Conservation (phyloP, 2,329 filamentous ascomycete genomes). For the Epichloe sibirici region DNA sequence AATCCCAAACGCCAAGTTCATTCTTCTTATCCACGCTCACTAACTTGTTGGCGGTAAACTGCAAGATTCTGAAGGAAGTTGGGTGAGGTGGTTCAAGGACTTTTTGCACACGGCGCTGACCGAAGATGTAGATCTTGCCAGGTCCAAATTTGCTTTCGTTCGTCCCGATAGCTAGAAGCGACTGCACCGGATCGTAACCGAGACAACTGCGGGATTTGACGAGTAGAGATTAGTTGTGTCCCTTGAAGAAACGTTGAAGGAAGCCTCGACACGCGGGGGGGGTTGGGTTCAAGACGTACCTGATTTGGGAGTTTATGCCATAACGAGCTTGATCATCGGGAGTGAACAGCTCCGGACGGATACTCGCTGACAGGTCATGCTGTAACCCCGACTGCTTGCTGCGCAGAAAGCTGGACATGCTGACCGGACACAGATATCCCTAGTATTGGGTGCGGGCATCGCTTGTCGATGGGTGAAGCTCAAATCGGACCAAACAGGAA, state of each 20-base stretch:
- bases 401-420: slow-evolving; percentile 78
- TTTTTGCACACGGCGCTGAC: slow-evolving; percentile 67
- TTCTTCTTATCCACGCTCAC: slow-evolving; percentile 76
- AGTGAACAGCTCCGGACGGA: slow-evolving; percentile 65
- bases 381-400: slow-evolving; percentile 90
- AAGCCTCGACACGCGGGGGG: background rate
- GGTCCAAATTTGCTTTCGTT: slow-evolving; percentile 74
- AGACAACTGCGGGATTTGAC: slow-evolving; percentile 45
- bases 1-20: slow-evolving; percentile 73
- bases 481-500: background rate
- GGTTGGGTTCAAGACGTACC: slow-evolving; percentile 24
- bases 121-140: slow-evolving; percentile 82
- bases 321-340: slow-evolving; percentile 76
- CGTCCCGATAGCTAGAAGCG: slow-evolving; percentile 83
- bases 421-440: slow-evolving; percentile 3
- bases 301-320: slow-evolving; percentile 67
- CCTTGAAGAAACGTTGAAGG: background rate
- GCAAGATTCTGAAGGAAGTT: slow-evolving; percentile 62
- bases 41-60: slow-evolving; percentile 79
- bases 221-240: background rate
- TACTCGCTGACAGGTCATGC: slow-evolving; percentile 75
- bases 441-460: background rate
- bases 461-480: background rate
- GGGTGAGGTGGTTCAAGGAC: slow-evolving; percentile 58
- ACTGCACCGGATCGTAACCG: slow-evolving; percentile 88